Percentiles rank a stretch among this genome's conserved stretches.
phyloP scores from a whole-genome alignment of 257 asterid genomes.

The Fraxinus cuspidata region DNA sequence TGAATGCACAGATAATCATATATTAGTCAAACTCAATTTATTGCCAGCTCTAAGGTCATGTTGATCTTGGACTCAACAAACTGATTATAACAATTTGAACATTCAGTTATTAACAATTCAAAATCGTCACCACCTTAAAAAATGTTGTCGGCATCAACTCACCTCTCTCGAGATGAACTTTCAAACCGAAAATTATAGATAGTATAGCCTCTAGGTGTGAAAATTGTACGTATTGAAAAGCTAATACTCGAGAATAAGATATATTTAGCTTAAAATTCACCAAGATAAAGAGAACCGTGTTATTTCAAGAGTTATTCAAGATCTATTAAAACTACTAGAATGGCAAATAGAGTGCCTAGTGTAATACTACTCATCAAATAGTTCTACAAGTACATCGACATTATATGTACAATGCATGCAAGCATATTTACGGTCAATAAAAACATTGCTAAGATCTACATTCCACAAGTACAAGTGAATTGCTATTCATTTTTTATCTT shows the following conservation, averaged over 20 bases:
- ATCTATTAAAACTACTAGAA: not conserved
- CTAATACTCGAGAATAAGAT: not conserved
- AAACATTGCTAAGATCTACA: too few species aligned
- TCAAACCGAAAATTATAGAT: not conserved
- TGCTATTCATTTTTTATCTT: too few species aligned
- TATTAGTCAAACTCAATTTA: not conserved
- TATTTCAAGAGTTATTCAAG: not conserved
- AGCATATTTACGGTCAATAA: not conserved
- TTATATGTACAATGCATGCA: not conserved
- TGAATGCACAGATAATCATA: not conserved
- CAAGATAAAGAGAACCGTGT: not conserved
- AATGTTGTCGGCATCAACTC: not conserved
- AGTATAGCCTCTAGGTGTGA: not conserved
- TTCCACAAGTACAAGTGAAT: too few species aligned
- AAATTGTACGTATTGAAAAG: not conserved
- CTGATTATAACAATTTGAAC: not conserved
- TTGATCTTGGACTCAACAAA: not conserved
- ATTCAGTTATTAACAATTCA: not conserved
- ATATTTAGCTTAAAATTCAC: not conserved
- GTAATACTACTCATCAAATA: too few species aligned
- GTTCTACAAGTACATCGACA: not conserved
- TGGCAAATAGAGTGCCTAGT: not conserved
- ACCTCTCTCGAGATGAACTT: not conserved
- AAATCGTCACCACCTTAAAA: not conserved
- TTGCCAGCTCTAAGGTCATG: not conserved